Evolutionary conservation across 2,329 filamentous ascomycete species (phyloP), one percentile per base, ranked within the genome.

Genomic region (Blastomyces silverae): DNA sequence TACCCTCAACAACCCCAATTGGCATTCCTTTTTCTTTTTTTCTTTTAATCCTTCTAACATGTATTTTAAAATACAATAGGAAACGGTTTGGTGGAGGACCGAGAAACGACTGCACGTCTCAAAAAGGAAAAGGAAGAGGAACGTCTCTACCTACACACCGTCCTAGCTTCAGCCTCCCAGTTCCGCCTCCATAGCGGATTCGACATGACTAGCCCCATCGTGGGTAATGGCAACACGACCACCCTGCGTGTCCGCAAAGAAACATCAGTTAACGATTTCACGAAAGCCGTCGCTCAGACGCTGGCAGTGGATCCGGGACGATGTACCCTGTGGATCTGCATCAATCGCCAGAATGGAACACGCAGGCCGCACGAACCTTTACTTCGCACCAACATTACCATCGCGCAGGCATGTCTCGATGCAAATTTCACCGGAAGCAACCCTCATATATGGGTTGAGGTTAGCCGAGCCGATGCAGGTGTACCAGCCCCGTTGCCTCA

Each of bases 341-440:
- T 61, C 25, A 34, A 34, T 61, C 58, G 58, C 39, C 58, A 61
- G 20, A 61, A 61, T n/a, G 44, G 44, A 31, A 61, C 58, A 13
- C 8, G 42, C 58, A 61, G 58, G 17, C 58, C 58, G 3, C 22
- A 61, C 17, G 44, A 31, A 28, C 58, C 58, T 8, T 34, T 61
- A 10, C 39, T 34, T 48, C 25, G 20, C 42, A 1, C 39, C n/a
- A 34, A 37, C 22, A 31, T 61, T 25, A 61, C 42, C 20, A 61
- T 61, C 20, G 13, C 34, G 44, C 15, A 50, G 42, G 58, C 58
- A 48, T 61, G 1, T 20, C 13, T n/a, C 11, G 42, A 61, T 50
- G 58, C n/a, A 42, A 28, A 25, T n/a, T 20, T 25, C 25, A 50
- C 15, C 2, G 58, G 17, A 34, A 20, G 2, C 39, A 61, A 20